Evolutionary conservation across 495 filamentous ascomycete genomes (phyloP).

Genomic region (Neurospora africana): DNA sequence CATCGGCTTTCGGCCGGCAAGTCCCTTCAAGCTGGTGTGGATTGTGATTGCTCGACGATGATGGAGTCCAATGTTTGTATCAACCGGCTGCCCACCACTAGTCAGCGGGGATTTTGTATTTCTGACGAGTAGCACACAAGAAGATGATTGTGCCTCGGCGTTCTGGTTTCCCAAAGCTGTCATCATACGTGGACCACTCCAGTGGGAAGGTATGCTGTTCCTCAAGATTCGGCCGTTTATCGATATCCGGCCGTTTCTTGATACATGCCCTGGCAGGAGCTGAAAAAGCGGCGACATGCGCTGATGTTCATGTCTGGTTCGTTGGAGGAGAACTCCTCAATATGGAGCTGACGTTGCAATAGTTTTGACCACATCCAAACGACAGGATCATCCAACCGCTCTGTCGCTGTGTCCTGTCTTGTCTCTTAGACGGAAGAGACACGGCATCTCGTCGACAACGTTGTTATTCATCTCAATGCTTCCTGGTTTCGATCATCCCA

Average conservation of each 20-base stretch:
- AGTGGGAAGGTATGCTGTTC: background rate
- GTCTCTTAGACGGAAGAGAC: background rate
- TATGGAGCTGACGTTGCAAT: background rate
- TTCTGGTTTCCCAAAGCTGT: background rate
- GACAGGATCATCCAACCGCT: background rate
- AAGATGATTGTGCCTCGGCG: background rate
- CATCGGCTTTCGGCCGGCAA: background rate
- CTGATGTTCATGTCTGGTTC: background rate
- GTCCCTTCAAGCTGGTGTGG: background rate
- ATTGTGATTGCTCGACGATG: background rate
- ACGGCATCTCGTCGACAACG: background rate
- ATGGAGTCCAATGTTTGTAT: background rate
- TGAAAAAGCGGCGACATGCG: background rate
- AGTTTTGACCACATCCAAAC: background rate
- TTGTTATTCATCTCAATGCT: background rate
- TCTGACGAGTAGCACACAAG: background rate
- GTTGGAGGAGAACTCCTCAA: background rate
- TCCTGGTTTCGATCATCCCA: background rate
- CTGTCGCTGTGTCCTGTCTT: background rate
- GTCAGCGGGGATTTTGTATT: background rate
- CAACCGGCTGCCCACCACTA: background rate
- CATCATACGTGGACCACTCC: background rate
- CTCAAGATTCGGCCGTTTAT: no score
- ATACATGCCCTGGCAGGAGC: background rate
- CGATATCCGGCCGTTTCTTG: background rate